Percentiles rank a stretch among this genome's conserved stretches.
Conservation (phyloP, 2,329 filamentous ascomycete species). For the Aureobasidium subglaciale region DNA sequence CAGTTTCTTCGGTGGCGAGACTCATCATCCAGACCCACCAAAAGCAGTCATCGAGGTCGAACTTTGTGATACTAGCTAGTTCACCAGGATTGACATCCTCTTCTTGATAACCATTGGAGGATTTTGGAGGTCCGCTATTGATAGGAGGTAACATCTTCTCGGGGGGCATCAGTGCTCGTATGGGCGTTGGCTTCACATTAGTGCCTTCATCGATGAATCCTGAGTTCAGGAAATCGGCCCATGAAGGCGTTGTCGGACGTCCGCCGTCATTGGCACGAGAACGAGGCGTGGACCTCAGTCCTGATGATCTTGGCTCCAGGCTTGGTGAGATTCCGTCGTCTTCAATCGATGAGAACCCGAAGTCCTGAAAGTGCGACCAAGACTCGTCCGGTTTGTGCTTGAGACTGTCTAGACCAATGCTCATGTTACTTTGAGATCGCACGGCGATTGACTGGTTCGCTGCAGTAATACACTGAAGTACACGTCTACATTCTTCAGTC, state of each 20-base stretch:
- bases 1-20: constrained; percentile 81
- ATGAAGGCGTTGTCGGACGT: constrained; percentile 89
- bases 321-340: constrained; percentile 21
- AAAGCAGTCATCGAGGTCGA: constrained; percentile 90
- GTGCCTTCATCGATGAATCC: constrained; percentile 76
- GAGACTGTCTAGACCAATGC: constrained; percentile 27
- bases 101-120: constrained; percentile 58
- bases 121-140: constrained; percentile 61
- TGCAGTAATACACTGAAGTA: constrained; percentile 79
- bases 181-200: constrained; percentile 41
- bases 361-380: constrained; percentile 94
- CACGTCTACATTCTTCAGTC: constrained; percentile 88
- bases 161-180: constrained; percentile 73
- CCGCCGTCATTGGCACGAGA: constrained; percentile 61
- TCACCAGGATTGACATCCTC: constrained; percentile 81
- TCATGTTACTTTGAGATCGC: constrained; percentile 41
- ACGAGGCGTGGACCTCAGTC: constrained; percentile 58
- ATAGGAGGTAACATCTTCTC: constrained; percentile 89
- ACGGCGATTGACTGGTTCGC: constrained; percentile 69
- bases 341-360: constrained; percentile 70
- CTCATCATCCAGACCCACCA: constrained; percentile 99
- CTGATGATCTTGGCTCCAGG: constrained; percentile 26
- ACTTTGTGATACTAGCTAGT: constrained; percentile 78
- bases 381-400: constrained; percentile 69
- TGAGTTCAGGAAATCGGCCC: constrained; percentile 94